Evolutionary conservation across 1,284 basidiomycete species (phyloP).

Genomic region (Ceratobasidium sp.): DNA sequence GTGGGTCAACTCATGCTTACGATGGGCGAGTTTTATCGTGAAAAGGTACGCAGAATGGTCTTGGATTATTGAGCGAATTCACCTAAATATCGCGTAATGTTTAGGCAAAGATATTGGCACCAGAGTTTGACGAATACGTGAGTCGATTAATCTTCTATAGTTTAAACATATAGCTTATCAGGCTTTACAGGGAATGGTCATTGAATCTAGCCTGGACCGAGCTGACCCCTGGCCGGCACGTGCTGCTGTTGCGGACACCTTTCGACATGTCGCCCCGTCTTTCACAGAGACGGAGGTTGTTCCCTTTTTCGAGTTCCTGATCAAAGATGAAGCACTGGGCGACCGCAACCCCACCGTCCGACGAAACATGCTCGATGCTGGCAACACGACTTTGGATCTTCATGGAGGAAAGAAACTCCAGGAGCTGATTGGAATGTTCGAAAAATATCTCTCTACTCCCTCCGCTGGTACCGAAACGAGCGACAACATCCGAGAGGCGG

Average conservation of each 20-base stretch:
- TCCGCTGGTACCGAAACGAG: slow-evolving; percentile 74
- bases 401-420: slow-evolving; percentile 82
- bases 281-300: slow-evolving; percentile 76
- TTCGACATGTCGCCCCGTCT: slow-evolving; percentile 75
- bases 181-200: slow-evolving; percentile 84
- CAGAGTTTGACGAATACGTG: slow-evolving; percentile 91
- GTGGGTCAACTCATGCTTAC: slow-evolving; percentile 61
- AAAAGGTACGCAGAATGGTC: slow-evolving; percentile 66
- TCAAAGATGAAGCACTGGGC: slow-evolving; percentile 86
- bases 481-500: slow-evolving; percentile 93
- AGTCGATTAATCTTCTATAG: slow-evolving; percentile 50
- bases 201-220: slow-evolving; percentile 87
- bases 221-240: slow-evolving; percentile 93
- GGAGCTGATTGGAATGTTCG: slow-evolving; percentile 86
- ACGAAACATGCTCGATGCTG: slow-evolving; percentile 87
- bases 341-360: slow-evolving; percentile 87
- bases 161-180: neutral
- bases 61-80: neutral
- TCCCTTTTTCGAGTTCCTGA: slow-evolving; percentile 88
- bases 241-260: slow-evolving; percentile 77
- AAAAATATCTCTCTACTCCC: slow-evolving; percentile 76
- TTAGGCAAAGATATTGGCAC: slow-evolving; percentile 84
- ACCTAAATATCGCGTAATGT: slow-evolving; percentile 12
- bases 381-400: slow-evolving; percentile 82
- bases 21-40: slow-evolving; percentile 81